Evolutionary conservation across 2,329 filamentous ascomycete genomes (phyloP).

Genomic region (Dothiorella sarmentorum): DNA sequence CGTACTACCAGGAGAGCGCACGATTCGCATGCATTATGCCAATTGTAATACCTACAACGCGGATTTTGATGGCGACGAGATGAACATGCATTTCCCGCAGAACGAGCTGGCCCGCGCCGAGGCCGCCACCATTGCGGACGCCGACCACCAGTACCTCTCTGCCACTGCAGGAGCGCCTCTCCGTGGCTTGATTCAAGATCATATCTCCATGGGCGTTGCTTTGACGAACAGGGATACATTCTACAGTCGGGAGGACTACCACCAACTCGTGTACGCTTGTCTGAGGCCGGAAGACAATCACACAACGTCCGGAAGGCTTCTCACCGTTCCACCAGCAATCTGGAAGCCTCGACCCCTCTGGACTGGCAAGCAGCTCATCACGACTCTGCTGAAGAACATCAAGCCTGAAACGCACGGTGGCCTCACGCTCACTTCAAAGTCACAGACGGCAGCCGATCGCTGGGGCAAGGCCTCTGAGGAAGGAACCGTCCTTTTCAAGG

Average conservation of each 20-base stretch:
- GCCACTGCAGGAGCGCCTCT: constrained; percentile 90
- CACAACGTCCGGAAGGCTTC: constrained; percentile 75
- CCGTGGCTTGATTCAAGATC: constrained; percentile 95
- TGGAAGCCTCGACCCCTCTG: constrained; percentile 77
- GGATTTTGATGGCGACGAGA: constrained; percentile 98
- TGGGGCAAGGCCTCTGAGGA: constrained; percentile 81
- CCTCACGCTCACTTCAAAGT: constrained; percentile 74
- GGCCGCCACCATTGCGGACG: constrained; percentile 89
- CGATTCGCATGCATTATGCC: constrained; percentile 98
- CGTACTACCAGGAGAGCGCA: constrained; percentile 90
- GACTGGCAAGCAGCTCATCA: constrained; percentile 96
- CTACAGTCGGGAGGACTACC: constrained; percentile 82
- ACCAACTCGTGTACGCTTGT: constrained; percentile 88
- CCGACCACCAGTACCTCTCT: constrained; percentile 94
- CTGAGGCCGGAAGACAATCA: constrained; percentile 87
- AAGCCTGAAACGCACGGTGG: constrained; percentile 72
- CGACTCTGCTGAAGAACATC: constrained; percentile 89
- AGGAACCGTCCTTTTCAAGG: constrained; percentile 73
- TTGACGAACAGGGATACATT: constrained; percentile 90
- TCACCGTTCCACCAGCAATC: constrained; percentile 76
- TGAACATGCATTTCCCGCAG: constrained; percentile 99
- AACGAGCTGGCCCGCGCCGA: constrained; percentile 93
- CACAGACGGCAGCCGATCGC: constrained; percentile 70
- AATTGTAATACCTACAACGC: constrained; percentile 99
- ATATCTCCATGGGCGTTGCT: constrained; percentile 89